These are phyloP conservation scores for Geranomyces michiganensis DNA, from an alignment of 192 early-diverging fungal genomes.

Conservation along the genomic window DNA sequence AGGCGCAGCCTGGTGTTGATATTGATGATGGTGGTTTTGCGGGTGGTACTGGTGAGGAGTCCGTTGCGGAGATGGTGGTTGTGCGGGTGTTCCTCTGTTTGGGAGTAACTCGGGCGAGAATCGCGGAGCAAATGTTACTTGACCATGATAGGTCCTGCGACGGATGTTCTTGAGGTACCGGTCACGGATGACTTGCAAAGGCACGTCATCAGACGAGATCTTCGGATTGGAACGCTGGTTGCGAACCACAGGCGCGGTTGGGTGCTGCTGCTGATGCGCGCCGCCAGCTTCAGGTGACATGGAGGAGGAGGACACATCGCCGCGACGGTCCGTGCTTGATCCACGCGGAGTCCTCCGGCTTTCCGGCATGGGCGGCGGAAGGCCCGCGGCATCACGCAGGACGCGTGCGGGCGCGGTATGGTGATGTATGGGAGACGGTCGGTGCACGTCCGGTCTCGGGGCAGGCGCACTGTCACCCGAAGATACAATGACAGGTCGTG, in stretches of 20 bases:
- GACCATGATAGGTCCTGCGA: slow-evolving; percentile 5
- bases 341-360: not conserved
- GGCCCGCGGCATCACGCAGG: not conserved
- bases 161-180: not conserved
- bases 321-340: not conserved
- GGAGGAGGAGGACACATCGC: not conserved
- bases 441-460: not conserved
- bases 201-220: not conserved
- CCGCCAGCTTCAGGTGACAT: too few relatives aligned
- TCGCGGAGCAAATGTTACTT: not conserved
- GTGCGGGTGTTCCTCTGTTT: too few relatives aligned
- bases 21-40: too few relatives aligned
- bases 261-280: too few relatives aligned
- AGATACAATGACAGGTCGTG: not conserved
- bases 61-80: too few relatives aligned
- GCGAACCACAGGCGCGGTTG: too few relatives aligned
- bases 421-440: not conserved
- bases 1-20: too few relatives aligned
- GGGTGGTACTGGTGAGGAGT: too few relatives aligned
- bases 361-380: not conserved
- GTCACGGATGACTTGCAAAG: slow-evolving; percentile 6
- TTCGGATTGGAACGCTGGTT: slow-evolving; percentile 1
- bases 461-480: not conserved
- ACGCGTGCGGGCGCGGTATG: not conserved
- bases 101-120: too few relatives aligned